Conservation (phyloP, 495 filamentous ascomycete genomes). For the Diplogelasinospora grovesii region DNA sequence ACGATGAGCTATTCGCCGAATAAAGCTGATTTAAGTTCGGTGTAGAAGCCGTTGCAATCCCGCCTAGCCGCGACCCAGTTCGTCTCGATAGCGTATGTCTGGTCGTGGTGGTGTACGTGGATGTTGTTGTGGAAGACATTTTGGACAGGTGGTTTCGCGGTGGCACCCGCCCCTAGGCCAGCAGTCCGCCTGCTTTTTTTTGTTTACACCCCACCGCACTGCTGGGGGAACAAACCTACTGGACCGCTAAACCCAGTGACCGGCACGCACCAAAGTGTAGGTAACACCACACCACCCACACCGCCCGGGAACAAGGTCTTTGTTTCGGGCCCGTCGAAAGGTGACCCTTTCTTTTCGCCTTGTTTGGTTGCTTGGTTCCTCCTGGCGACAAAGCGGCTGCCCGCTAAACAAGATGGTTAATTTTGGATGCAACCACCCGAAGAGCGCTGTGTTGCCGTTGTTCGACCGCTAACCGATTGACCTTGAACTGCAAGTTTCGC, state of each 20-base stretch:
- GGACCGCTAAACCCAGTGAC: too few species aligned
- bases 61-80: slow-evolving; percentile 24
- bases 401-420: too few species aligned
- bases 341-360: background rate
- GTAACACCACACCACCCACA: too few species aligned
- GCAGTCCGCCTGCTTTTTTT: slow-evolving; percentile 15
- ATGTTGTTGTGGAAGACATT: slow-evolving; percentile 30
- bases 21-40: slow-evolving; percentile 50
- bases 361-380: background rate
- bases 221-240: too few species aligned
- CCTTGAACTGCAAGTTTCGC: too few species aligned
- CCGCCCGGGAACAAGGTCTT: background rate
- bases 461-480: too few species aligned
- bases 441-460: too few species aligned
- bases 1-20: slow-evolving; percentile 29
- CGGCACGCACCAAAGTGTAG: too few species aligned
- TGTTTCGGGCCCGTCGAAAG: slow-evolving; percentile 2
- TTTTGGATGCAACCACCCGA: too few species aligned
- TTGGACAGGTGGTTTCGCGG: slow-evolving; percentile 13
- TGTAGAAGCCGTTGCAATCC: slow-evolving; percentile 51
- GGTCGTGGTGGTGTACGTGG: slow-evolving; percentile 71
- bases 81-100: slow-evolving; percentile 54
- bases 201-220: slow-evolving; percentile 22
- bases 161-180: slow-evolving; percentile 8
- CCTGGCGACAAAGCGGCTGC: background rate